These are phyloP conservation scores for Macadamia tetraphylla DNA, from an alignment of 164 flowering plant genomes.

Conservation along the genomic window DNA sequence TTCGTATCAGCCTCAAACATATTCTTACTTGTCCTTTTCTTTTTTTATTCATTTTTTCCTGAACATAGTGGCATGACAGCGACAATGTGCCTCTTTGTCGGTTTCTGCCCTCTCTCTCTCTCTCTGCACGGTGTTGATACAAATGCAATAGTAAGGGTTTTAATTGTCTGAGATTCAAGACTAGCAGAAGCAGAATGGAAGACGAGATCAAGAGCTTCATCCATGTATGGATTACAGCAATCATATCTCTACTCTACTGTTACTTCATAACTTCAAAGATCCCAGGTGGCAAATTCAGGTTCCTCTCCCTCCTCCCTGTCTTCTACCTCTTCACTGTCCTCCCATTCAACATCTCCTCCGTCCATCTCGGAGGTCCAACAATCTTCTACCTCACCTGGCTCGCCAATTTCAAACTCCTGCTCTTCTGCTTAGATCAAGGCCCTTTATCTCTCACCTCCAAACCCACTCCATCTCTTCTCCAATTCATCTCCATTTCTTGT, in stretches of 20 bases:
- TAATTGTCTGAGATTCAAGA: not conserved
- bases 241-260: not conserved
- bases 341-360: constrained; percentile 5
- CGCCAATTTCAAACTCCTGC: constrained; percentile 31
- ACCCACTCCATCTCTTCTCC: not conserved
- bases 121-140: no score
- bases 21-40: no score
- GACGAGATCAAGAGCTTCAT: not conserved
- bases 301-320: not conserved
- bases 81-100: no score
- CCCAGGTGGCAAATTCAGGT: not conserved
- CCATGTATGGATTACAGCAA: not conserved
- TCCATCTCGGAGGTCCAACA: constrained; percentile 10
- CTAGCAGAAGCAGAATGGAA: not conserved
- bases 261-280: not conserved
- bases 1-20: no score
- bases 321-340: constrained; percentile 9
- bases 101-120: no score
- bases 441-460: not conserved
- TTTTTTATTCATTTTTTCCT: no score
- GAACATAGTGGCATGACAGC: no score
- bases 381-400: constrained; percentile 34
- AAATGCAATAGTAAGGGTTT: no score
- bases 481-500: constrained; percentile 12
- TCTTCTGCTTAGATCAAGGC: constrained; percentile 23